Evolutionary conservation across 2,329 filamentous ascomycete genomes (phyloP), one percentile per base, ranked within the genome.

Genomic region (Botrytis deweyae): DNA sequence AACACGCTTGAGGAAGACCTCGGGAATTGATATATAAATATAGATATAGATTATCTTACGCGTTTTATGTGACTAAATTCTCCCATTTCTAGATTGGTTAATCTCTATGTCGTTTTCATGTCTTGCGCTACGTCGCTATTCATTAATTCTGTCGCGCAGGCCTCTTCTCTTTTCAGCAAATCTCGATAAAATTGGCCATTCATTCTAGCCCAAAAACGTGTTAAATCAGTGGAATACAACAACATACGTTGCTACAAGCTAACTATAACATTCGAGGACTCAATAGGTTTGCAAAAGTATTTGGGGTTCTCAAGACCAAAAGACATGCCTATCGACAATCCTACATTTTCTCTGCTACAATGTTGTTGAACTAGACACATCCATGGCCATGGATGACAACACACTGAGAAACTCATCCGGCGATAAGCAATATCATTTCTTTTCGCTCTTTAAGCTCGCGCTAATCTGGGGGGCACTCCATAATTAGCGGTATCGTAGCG

Each of bases 191-290:
- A n/a, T 14, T n/a, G 12, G 22, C n/a, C 9, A 49, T 22, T 52
- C 10, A n/a, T n/a, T n/a, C 22, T 14, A 52, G 25, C 25, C 25
- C 4, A 7, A 0, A 5, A 52, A n/a, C 12, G 1, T 52, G 25
- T 52, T 14, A 4, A 14, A 16, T 55, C 1, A 8, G 25, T n/a
- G 2, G 2, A n/a, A 16, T 0, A 6, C 5, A n/a, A 5, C 12
- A 16, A 29, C 3, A 7, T 16, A 14, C 4, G 6, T 29, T 55
- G 0, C 1, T 55, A 4, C 1, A 55, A 1, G 5, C 12, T 3
- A 16, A 3, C 2, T n/a, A 55, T 2, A 55, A 16, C 25, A 14
- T 25, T 14, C 25, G n/a, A n/a, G 2, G 1, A n/a, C 22, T n/a
- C 10, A n/a, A n/a, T 22, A 3, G 10, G 1, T n/a, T 25, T 25